Evolutionary conservation across 345 rosid species (phyloP), one percentile per base, ranked within the genome.

Genomic region (Hirschfeldia incana): DNA sequence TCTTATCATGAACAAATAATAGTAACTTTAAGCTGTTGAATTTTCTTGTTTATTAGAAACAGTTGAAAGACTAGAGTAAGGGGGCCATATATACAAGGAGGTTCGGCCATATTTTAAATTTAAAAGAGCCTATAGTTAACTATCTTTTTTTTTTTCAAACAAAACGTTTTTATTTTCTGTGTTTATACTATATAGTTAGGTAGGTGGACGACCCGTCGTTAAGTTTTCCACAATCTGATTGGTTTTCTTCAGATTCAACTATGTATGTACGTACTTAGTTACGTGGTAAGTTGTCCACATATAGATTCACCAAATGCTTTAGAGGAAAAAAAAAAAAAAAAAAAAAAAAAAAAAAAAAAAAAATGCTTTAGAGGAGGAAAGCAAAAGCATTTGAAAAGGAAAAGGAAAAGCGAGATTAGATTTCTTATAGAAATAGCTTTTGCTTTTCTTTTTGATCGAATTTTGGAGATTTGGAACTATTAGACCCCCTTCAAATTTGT

Each of bases 401-500:
- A 53, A 53, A 53, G 16, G 29, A 67, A 57, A 37, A 28, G 59
- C 13, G 9, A 28, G 59, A 55, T 26, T 66, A 57, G 66, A 67
- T 75, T 55, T 66, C 17, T 55, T 36, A 57, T 15, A 66, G 12
- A 75, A 66, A 75, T 30, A 33, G 34, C 34, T 49, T 66, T 65
- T 74, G 62, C 77, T 74, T 64, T 64, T 49, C 27, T 32, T 49
- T 46, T n/a, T 8, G 30, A 65, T 65, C 65, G 55, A 75, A 26
- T 34, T 34, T 65, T 53, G 15, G 16, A 65, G 55, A 49, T 64
- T 17, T 49, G 2, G 39, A 65, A 29, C 65, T 28, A 8, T 61
- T 61, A 16, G 9, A 29, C 57, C 12, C 28, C 44, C 7, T 12
- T 12, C 6, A 0, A 46, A 46, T 46, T 4, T 46, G 53, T 46